These are phyloP conservation scores for Phylloporus rhodoxanthus DNA, from an alignment of 768 basidiomycete genomes.

Conservation along the genomic window DNA sequence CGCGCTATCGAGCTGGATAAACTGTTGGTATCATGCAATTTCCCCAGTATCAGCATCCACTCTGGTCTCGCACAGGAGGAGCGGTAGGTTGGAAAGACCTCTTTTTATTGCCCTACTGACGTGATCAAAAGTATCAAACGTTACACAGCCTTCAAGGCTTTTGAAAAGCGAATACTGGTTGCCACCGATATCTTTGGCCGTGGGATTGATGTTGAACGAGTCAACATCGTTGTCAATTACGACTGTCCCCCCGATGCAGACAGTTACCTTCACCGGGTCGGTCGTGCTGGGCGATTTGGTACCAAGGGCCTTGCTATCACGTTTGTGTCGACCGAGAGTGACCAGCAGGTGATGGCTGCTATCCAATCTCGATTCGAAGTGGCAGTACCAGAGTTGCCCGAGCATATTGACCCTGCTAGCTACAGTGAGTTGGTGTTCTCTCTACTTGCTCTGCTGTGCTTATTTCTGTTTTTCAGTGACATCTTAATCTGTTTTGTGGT, in stretches of 20 bases:
- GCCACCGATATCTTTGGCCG: constrained; percentile 99
- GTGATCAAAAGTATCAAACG: constrained; percentile 65
- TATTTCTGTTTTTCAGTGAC: constrained; percentile 31
- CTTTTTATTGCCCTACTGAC: constrained; percentile 3
- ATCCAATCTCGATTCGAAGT: constrained; percentile 98
- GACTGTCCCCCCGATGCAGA: constrained; percentile 97
- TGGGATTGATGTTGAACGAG: constrained; percentile 98
- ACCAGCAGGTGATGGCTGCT: constrained; percentile 88
- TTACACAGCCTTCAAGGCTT: constrained; percentile 97
- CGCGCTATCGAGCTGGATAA: constrained; percentile 96
- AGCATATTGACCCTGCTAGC: constrained; percentile 87
- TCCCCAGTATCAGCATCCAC: constrained; percentile 96
- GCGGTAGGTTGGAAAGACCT: constrained; percentile 53
- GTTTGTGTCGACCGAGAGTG: constrained; percentile 87
- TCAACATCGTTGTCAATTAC: constrained; percentile 99
- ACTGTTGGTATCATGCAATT: constrained; percentile 93
- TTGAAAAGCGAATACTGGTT: constrained; percentile 98
- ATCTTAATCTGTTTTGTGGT: constrained; percentile 33
- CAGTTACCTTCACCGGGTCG: constrained; percentile 97
- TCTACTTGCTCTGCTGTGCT: background rate
- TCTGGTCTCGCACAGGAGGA: constrained; percentile 93
- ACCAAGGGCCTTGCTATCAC: constrained; percentile 99
- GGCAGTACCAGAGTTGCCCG: constrained; percentile 90
- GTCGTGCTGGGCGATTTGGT: constrained; percentile 98
- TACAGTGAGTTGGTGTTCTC: constrained; percentile 66